Conservation (phyloP, 1,139 yeast genomes). For the Blastobotrys raffinosifermentans region DNA sequence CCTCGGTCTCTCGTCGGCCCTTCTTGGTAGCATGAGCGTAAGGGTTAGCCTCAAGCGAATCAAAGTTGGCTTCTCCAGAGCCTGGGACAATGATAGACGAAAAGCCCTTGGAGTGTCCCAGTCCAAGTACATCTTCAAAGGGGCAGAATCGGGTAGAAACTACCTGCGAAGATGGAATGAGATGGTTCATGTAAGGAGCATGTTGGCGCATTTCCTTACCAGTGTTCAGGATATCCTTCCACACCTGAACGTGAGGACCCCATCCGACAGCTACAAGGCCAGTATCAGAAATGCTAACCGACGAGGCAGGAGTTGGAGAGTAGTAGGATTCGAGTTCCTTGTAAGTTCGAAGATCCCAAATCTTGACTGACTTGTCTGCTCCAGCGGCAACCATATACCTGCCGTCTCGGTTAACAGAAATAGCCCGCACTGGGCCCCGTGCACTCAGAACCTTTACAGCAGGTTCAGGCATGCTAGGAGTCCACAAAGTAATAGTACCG, state of each 20-base stretch:
- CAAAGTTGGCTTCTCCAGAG: conserved; percentile 96
- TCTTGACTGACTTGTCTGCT: conserved; percentile 73
- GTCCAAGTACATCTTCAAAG: conserved; percentile 89
- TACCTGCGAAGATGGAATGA: conserved; percentile 71
- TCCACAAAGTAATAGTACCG: conserved; percentile 91
- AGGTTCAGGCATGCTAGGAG: conserved; percentile 85
- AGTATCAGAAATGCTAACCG: conserved; percentile 76
- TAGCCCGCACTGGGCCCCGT: conserved; percentile 80
- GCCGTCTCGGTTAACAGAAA: conserved; percentile 90
- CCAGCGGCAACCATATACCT: conserved; percentile 92
- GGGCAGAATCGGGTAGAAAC: conserved; percentile 75
- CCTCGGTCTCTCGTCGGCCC: conserved; percentile 93
- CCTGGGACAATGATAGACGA: conserved; percentile 88
- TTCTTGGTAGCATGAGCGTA: conserved; percentile 68
- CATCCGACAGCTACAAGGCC: conserved; percentile 86
- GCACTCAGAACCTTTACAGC: conserved; percentile 74
- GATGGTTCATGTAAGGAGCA: conserved; percentile 88
- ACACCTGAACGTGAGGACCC: conserved; percentile 86
- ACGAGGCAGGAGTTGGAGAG: conserved; percentile 82
- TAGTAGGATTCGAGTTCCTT: conserved; percentile 52
- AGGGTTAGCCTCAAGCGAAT: conserved; percentile 90
- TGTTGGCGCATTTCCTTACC: conserved; percentile 41
- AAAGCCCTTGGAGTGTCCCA: conserved; percentile 77
- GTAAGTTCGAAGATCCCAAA: conserved; percentile 91
- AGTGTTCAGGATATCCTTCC: conserved; percentile 40